phyloP scores from a whole-genome alignment of 2,329 filamentous ascomycete species.

The Sclerotinia borealis region DNA sequence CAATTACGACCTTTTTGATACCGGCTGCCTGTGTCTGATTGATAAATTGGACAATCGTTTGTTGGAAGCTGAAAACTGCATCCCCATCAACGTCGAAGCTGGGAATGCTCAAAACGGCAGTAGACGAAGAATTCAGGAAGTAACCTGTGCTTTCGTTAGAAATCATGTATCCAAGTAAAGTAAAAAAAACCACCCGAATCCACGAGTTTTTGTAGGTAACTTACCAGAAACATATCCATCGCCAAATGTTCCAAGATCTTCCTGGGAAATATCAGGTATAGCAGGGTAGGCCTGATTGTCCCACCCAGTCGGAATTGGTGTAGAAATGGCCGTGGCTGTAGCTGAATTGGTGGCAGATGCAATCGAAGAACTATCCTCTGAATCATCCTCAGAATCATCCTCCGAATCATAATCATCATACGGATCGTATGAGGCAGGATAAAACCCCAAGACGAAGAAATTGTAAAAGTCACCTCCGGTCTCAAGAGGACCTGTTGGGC shows the following conservation, averaged over 20 bases:
- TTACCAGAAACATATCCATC: constrained; percentile 20
- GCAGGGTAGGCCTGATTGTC: constrained; percentile 18
- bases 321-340: not conserved
- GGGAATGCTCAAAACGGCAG: constrained; percentile 37
- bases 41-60: constrained; percentile 37
- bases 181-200: not conserved
- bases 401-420: not conserved
- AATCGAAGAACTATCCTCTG: not conserved
- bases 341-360: not conserved
- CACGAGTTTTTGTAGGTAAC: not conserved
- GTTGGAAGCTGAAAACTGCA: constrained; percentile 30
- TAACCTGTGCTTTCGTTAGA: constrained; percentile 16
- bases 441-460: constrained; percentile 26
- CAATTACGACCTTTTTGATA: constrained; percentile 56
- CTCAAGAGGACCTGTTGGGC: constrained; percentile 27
- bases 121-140: constrained; percentile 22
- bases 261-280: constrained; percentile 18
- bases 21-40: constrained; percentile 37
- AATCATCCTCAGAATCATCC: constrained; percentile 1
- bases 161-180: not conserved
- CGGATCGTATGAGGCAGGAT: constrained; percentile 19
- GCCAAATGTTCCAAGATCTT: constrained; percentile 20
- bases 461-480: constrained; percentile 29
- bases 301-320: constrained; percentile 6
- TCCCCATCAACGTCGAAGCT: constrained; percentile 32